Evolutionary conservation across 495 filamentous ascomycete species (phyloP), one percentile per base, ranked within the genome.

Genomic region (Pseudomonodictys pantanalensis): DNA sequence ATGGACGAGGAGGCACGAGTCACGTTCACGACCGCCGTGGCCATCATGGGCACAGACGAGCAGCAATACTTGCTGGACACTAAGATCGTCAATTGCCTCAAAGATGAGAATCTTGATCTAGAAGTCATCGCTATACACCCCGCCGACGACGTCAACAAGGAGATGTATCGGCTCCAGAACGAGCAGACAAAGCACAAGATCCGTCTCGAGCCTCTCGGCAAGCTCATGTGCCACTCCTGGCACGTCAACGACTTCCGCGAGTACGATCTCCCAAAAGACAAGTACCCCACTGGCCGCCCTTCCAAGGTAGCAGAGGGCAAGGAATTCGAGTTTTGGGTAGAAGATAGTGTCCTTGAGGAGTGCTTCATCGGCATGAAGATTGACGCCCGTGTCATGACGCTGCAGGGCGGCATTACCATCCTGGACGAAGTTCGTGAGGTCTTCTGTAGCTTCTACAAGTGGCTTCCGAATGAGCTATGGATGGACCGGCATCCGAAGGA

Each of bases 351-450:
- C 4, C 76, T 97, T 18, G 60, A 75, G 25, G 74, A 80, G 44
- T 80, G 85, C 57, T 84, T 83, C 61, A 75, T 82, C 0, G 90
- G 91, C 1, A 84, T 96, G 85, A 96, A 95, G 74, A 69, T 97
- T 15, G 77, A 79, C 29, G 75, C 82, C 4, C 71, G 68, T 7
- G 78, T 95, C 15, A 85, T 83, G 69, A 77, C 45, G 33, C 44
- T 67, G n/a, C 33, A 44, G 11, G 20, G 50, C 18, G 64, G 53
- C 7, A 58, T 67, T 18, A 49, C 25, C 11, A 56, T 67, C 20
- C 42, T 67, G 23, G 64, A 67, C 25, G 12, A 29, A 2, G 59
- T 63, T 24, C 79, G 73, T 6, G 79, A 60, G 35, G 22, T 29
- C 12, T 25, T 51, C 18, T 35, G 18, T n/a, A 60, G 56, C 45